phyloP scores from a whole-genome alignment of 139 green algal genomes.

The Pseudopediastrum boryanum region DNA sequence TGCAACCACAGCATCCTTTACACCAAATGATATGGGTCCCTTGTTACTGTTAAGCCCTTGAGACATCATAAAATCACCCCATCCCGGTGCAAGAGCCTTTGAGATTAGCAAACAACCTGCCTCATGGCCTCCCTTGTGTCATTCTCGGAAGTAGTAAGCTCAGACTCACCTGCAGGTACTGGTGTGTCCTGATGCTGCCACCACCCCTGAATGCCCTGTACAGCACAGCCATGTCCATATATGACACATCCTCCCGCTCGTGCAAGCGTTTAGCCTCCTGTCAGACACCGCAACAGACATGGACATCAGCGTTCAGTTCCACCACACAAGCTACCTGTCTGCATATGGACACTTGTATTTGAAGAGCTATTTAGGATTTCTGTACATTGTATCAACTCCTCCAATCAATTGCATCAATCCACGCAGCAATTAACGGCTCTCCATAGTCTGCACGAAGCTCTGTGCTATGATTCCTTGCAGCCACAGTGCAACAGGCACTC shows the following conservation, averaged over 20 bases:
- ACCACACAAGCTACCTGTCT: background rate
- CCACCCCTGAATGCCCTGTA: slow-evolving; percentile 35
- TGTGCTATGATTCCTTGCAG: no score
- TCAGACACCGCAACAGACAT: background rate
- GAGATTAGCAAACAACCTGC: background rate
- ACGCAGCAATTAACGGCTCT: no score
- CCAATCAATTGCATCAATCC: no score
- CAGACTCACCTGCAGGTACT: slow-evolving; percentile 13
- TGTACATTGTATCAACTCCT: no score
- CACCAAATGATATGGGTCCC: no score
- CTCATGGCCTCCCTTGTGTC: background rate
- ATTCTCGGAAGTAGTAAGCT: background rate
- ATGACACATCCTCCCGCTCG: background rate
- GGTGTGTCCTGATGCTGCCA: slow-evolving; percentile 26
- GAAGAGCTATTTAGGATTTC: no score
- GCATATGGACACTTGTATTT: background rate
- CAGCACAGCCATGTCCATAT: slow-evolving; percentile 31
- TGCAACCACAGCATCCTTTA: no score
- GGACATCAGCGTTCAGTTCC: background rate
- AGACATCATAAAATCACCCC: no score
- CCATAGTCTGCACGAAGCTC: no score
- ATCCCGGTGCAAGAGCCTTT: no score
- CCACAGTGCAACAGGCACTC: no score
- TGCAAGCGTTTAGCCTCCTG: slow-evolving; percentile 30
- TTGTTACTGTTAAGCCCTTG: no score